Evolutionary conservation across 805 yeast species (phyloP), one percentile per base, ranked within the genome.

Genomic region (Cyberlindnera xylosilytica): DNA sequence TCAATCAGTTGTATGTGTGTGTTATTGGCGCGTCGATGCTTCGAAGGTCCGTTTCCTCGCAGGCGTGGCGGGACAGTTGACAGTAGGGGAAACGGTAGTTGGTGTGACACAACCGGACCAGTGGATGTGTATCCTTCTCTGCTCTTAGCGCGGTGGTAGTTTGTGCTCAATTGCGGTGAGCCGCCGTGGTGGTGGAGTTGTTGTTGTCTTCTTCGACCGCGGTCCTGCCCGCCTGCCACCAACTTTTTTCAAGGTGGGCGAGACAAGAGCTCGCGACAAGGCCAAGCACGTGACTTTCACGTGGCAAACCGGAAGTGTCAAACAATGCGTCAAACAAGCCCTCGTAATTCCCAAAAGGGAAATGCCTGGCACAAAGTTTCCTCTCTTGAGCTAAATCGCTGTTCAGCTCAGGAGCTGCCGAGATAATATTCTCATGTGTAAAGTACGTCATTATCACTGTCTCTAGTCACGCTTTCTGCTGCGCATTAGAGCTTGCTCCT

Each of bases 281-380:
- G 3, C 17, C 10, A 3, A 18, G 26, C 45, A 46, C 56, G 52
- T 52, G 56, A 52, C 8, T 19, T n/a, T 45, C 56, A 52, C 49
- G 50, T 52, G 56, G 35, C 32, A 6, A 8, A 30, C 8, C 6
- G 16, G 34, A 13, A 30, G n/a, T n/a, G n/a, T n/a, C n/a, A n/a
- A n/a, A n/a, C n/a, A n/a, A n/a, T n/a, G n/a, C n/a, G n/a, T n/a
- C n/a, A n/a, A n/a, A n/a, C n/a, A n/a, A n/a, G n/a, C n/a, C n/a
- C n/a, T n/a, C n/a, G n/a, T n/a, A n/a, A n/a, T n/a, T n/a, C n/a
- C n/a, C n/a, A n/a, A n/a, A n/a, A n/a, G n/a, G n/a, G n/a, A n/a
- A n/a, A n/a, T n/a, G n/a, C n/a, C n/a, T n/a, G n/a, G n/a, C n/a
- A n/a, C n/a, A n/a, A n/a, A n/a, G n/a, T n/a, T n/a, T n/a, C n/a